Conservation (phyloP, 805 yeast species). For the Zygotorulaspora danielsina region DNA sequence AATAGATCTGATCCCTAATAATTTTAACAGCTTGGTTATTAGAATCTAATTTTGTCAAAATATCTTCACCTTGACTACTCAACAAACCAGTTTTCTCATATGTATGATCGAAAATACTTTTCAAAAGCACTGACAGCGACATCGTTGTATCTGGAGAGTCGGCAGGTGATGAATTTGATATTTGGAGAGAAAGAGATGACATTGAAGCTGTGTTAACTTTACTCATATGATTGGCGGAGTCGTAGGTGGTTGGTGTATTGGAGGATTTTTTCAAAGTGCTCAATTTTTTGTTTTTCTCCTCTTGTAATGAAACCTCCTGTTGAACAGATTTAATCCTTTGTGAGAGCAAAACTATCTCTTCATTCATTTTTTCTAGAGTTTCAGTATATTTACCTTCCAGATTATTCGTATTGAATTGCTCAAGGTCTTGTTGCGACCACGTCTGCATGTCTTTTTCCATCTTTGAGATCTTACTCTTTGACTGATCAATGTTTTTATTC, state of each 20-base stretch:
- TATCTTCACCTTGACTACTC: slow-evolving; percentile 25
- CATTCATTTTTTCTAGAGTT: slow-evolving; percentile 10
- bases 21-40: slow-evolving; percentile 22
- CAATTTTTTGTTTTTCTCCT: slow-evolving; percentile 25
- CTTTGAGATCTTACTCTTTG: slow-evolving; percentile 23
- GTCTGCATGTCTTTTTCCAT: slow-evolving; percentile 30
- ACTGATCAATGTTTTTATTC: slow-evolving; percentile 27
- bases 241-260: slow-evolving; percentile 7
- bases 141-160: slow-evolving; percentile 3
- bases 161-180: slow-evolving; percentile 5
- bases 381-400: slow-evolving; percentile 16
- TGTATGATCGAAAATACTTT: slow-evolving; percentile 24
- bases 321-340: slow-evolving; percentile 18
- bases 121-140: slow-evolving; percentile 15
- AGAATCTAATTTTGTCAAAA: slow-evolving; percentile 22
- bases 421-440: slow-evolving; percentile 25
- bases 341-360: slow-evolving; percentile 11
- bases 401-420: slow-evolving; percentile 15
- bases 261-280: slow-evolving; percentile 20
- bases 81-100: slow-evolving; percentile 29
- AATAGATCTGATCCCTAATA: slow-evolving; percentile 27
- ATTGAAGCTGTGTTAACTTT: background rate
- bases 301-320: slow-evolving; percentile 19
- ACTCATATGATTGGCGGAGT: background rate
- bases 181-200: background rate